A percentile compares a stretch with the other conserved stretches of the same genome.
Evolutionary conservation across 805 yeast genomes (phyloP).

Genomic region (Metschnikowia matae): DNA sequence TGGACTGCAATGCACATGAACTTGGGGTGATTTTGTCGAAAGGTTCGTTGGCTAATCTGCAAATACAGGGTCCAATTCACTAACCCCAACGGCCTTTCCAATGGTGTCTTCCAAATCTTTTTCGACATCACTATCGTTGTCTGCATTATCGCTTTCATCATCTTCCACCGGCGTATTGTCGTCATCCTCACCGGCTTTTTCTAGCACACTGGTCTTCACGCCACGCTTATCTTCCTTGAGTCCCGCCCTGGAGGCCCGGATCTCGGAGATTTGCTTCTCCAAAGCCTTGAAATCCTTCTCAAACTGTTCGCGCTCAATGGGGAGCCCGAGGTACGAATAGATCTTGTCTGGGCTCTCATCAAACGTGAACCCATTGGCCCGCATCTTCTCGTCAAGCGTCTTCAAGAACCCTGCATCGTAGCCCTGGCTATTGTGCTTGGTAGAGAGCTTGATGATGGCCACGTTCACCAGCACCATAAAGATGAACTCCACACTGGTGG

Average conservation of each 20-base stretch:
- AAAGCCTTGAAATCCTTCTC: constrained; percentile 14
- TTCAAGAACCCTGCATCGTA: constrained; percentile 14
- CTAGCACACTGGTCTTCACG: constrained; percentile 10
- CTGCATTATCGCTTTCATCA: constrained; percentile 10
- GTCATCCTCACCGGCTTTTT: constrained; percentile 1
- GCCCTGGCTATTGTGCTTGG: constrained; percentile 11
- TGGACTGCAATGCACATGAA: not conserved
- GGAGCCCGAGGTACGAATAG: constrained; percentile 10
- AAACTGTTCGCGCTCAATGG: constrained; percentile 14
- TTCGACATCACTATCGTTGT: constrained; percentile 4
- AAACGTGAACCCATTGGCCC: constrained; percentile 15
- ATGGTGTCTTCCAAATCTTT: constrained; percentile 3
- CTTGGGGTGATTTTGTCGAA: too few species aligned
- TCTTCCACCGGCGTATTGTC: constrained; percentile 8
- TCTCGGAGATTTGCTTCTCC: constrained; percentile 10
- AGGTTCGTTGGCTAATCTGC: constrained; percentile 11
- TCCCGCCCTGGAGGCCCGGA: constrained; percentile 10
- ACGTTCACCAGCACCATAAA: constrained; percentile 18
- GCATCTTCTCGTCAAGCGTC: constrained; percentile 16
- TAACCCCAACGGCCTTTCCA: constrained; percentile 6
- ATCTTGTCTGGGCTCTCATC: constrained; percentile 14
- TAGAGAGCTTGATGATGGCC: constrained; percentile 16
- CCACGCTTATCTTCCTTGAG: constrained; percentile 5
- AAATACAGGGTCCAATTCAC: constrained; percentile 24
- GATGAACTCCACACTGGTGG: constrained; percentile 14